Evolutionary conservation across 1,284 basidiomycete genomes (phyloP), one percentile per base, ranked within the genome.

Genomic region (Cutaneotrichosporon spelunceum): DNA sequence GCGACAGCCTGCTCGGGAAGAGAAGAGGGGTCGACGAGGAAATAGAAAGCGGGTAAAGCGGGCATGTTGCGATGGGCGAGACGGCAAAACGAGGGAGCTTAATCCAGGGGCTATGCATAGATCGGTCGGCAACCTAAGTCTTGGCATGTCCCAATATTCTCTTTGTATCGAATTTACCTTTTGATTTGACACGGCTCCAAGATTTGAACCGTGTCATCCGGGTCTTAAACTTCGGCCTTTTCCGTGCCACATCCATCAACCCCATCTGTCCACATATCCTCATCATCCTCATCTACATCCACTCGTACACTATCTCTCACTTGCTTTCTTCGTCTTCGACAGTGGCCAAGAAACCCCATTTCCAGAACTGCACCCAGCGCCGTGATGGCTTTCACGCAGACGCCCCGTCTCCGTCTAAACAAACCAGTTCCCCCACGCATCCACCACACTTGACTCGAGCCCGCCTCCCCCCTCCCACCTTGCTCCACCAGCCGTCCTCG

Each of bases 391-490:
- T 23, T 24, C 34, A 42, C 23, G 34, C 52, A 39, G 23, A 27
- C 21, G n/a, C 36, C 34, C 34, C 52, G 30, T 23, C 34, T 53
- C 23, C 52, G 30, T 23, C 34, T 53, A 13, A 53, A 53, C 52
- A 39, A 53, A 36, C 52, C 52, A 10, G 34, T 53, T 10, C 52
- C 52, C 23, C 52, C 52, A 53, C 52, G 52, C 34, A 24, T 14
- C 26, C 48, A 26, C 48, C 30, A 50, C 16, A 26, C 24, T 29
- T 26, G 6, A 3, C 26, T 27, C 24, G 13, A 49, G 26, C 48
- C 27, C 24, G 4, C 26, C 10, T 49, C 27, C 7, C 45, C 13
- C 24, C 45, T 24, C 8, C 45, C 23, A 13, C 45, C n/a, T 45
- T 10, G 23, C 21, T 30, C 27, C 24, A 7, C n/a, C n/a, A n/a